A percentile compares a stretch with the other conserved stretches of the same genome.
phyloP scores from a whole-genome alignment of 352 stramenopile species.

The Globisporangium cystogenes region DNA sequence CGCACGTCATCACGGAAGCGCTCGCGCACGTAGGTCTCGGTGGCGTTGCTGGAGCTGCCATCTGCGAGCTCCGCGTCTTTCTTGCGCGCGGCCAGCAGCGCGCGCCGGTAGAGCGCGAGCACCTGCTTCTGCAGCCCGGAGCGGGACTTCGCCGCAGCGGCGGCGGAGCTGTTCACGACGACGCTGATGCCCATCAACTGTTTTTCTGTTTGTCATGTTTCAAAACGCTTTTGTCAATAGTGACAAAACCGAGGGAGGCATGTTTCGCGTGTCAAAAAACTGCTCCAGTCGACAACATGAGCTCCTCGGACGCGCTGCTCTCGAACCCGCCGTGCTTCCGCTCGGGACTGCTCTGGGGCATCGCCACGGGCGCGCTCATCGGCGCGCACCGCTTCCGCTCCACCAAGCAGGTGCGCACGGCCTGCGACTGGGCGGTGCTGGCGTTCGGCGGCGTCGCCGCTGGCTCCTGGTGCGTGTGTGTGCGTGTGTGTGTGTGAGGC shows the following conservation, averaged over 20 bases:
- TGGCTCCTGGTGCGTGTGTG: slow-evolving; percentile 39
- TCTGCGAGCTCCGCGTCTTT: slow-evolving; percentile 37
- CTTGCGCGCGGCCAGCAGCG: slow-evolving; percentile 39
- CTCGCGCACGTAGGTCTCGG: slow-evolving; percentile 57
- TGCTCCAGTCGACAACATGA: neutral
- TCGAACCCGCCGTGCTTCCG: slow-evolving; percentile 79
- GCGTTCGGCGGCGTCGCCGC: slow-evolving; percentile 52
- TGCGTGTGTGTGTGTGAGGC: no score
- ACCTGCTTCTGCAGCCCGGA: slow-evolving; percentile 81
- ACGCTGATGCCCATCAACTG: neutral
- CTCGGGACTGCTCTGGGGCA: slow-evolving; percentile 73
- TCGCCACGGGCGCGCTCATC: slow-evolving; percentile 48
- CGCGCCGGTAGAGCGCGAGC: slow-evolving; percentile 63
- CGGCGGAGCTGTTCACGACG: slow-evolving; percentile 17
- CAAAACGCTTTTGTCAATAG: no score
- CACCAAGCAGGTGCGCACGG: slow-evolving; percentile 39
- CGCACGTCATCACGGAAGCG: slow-evolving; percentile 73
- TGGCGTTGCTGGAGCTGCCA: slow-evolving; percentile 19
- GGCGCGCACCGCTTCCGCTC: slow-evolving; percentile 68
- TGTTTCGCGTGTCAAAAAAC: no score
- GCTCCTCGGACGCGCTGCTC: slow-evolving; percentile 32
- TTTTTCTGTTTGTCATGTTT: no score
- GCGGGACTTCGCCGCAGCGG: slow-evolving; percentile 19
- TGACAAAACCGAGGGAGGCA: neutral
- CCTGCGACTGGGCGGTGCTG: slow-evolving; percentile 61